These are phyloP conservation scores for Tetrastigma voinierianum DNA, from an alignment of 164 flowering plant species.

Conservation along the genomic window DNA sequence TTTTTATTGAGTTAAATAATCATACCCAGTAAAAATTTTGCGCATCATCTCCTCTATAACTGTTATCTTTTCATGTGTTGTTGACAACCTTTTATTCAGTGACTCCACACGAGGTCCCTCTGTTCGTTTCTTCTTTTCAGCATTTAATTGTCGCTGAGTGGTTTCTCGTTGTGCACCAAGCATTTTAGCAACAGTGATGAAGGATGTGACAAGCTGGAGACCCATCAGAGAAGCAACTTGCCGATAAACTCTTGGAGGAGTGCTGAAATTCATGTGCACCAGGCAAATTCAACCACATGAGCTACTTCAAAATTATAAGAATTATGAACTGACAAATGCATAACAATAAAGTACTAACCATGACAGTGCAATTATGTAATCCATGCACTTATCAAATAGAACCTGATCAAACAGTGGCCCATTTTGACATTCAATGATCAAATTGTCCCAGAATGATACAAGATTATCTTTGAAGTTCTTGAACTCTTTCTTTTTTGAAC, in stretches of 20 bases:
- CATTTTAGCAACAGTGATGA: constrained; percentile 77
- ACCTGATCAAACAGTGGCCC: constrained; percentile 83
- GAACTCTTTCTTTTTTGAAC: constrained; percentile 79
- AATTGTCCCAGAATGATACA: constrained; percentile 69
- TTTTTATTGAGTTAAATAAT: constrained; percentile 1
- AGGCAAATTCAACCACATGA: constrained; percentile 13
- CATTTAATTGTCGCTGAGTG: constrained; percentile 90
- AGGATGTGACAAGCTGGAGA: constrained; percentile 96
- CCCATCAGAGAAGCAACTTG: constrained; percentile 89
- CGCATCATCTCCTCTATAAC: constrained; percentile 89
- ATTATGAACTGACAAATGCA: not conserved
- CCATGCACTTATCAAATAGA: constrained; percentile 91
- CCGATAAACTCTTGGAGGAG: constrained; percentile 97
- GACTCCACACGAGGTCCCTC: constrained; percentile 98
- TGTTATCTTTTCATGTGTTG: constrained; percentile 77
- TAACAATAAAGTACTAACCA: constrained; percentile 55
- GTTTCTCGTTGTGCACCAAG: constrained; percentile 92
- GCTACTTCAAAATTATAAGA: not conserved
- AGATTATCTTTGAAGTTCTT: constrained; percentile 91
- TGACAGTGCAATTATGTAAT: constrained; percentile 88
- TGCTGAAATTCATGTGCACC: constrained; percentile 42
- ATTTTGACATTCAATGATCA: constrained; percentile 86
- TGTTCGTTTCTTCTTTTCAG: constrained; percentile 78
- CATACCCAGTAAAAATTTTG: constrained; percentile 88
- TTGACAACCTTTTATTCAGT: constrained; percentile 69